Evolutionary conservation across 2,329 filamentous ascomycete species (phyloP).

Genomic region (Zasmidium angulare): DNA sequence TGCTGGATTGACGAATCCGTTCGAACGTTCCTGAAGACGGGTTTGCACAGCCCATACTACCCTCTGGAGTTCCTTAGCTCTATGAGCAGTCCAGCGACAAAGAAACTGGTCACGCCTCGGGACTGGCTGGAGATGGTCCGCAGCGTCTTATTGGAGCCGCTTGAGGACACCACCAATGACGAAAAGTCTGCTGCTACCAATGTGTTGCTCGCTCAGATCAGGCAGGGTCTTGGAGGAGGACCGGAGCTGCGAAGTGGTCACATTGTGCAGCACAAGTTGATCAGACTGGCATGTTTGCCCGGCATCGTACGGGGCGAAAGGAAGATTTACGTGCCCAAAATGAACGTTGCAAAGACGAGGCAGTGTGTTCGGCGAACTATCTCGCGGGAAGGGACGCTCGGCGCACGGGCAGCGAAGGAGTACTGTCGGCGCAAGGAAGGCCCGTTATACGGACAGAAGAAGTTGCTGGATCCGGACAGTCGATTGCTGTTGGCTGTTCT

Average conservation of each 20-base stretch:
- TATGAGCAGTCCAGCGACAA: neutral
- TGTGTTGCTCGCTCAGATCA: neutral
- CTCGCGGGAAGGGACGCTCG: neutral
- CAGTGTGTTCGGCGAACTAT: neutral
- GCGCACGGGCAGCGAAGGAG: neutral
- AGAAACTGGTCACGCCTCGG: neutral
- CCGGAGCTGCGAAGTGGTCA: too few species aligned
- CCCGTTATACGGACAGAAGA: neutral
- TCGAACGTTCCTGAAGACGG: neutral
- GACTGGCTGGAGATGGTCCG: neutral
- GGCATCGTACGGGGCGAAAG: too few species aligned
- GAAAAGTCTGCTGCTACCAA: neutral
- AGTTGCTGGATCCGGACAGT: neutral
- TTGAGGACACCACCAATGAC: neutral
- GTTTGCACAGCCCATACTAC: neutral
- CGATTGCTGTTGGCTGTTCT: neutral
- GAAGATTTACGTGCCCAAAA: neutral
- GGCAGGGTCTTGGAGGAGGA: too few species aligned
- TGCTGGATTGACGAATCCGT: too few species aligned
- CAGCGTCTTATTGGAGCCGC: neutral
- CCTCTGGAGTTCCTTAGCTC: neutral
- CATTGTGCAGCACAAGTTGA: too few species aligned
- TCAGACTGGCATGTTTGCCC: too few species aligned
- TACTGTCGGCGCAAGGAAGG: neutral
- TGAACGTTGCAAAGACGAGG: neutral